Evolutionary conservation across 2,329 filamentous ascomycete species (phyloP).

Genomic region (Bipolaris sorokiniana): DNA sequence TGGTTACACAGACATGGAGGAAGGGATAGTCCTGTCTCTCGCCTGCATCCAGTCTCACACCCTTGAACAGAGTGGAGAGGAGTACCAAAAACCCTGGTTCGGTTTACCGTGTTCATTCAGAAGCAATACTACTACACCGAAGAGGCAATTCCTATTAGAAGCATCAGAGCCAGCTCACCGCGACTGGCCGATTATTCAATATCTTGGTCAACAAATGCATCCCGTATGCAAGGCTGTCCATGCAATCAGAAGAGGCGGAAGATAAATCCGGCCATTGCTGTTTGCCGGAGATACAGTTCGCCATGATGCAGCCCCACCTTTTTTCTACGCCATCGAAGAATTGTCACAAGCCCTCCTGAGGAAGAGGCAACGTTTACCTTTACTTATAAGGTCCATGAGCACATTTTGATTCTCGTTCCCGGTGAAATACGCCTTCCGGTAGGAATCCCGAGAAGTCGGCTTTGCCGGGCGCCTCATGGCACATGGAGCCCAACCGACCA

Average conservation of each 20-base stretch:
- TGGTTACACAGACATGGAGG: conserved; percentile 6
- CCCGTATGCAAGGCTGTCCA: neutral
- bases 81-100: neutral
- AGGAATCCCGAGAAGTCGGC: neutral
- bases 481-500: neutral
- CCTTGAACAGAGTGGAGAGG: conserved; percentile 1
- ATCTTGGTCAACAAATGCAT: neutral
- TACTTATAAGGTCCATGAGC: neutral
- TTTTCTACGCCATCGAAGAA: neutral
- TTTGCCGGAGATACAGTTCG: neutral
- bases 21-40: neutral
- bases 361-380: conserved; percentile 6
- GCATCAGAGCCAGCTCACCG: conserved; percentile 6
- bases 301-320: neutral
- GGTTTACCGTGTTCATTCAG: neutral
- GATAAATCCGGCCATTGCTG: neutral
- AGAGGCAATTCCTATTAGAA: neutral
- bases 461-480: neutral
- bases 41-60: conserved; percentile 1
- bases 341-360: neutral
- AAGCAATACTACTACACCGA: neutral
- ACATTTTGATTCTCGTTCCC: neutral
- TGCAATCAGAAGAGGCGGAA: conserved; percentile 1
- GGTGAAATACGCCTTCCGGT: neutral
- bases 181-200: neutral